These are phyloP conservation scores for Trametes pubescens DNA, from an alignment of 1,284 basidiomycete species.

Conservation along the genomic window DNA sequence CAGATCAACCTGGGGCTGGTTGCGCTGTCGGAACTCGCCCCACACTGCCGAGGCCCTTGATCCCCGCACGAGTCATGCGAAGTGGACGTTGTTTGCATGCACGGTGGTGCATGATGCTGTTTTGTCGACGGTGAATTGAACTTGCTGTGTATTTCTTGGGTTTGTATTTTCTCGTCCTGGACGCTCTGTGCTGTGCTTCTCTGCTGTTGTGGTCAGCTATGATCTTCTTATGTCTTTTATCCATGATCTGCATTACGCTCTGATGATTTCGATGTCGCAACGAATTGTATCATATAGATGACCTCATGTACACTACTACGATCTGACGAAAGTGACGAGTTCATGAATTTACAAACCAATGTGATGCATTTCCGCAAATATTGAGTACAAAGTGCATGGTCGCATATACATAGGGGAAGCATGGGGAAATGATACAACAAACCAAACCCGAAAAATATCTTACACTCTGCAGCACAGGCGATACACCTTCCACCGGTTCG, in stretches of 20 bases:
- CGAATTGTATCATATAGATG: background rate
- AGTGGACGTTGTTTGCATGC: background rate
- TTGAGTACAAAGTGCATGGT: too few relatives aligned
- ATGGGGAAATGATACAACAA: constrained; percentile 1
- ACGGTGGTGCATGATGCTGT: background rate
- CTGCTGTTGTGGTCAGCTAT: background rate
- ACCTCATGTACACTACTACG: background rate
- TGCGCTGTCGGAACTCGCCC: background rate
- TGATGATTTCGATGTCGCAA: constrained; percentile 2
- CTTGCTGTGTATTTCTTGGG: background rate
- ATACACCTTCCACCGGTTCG: too few relatives aligned
- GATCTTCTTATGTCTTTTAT: background rate
- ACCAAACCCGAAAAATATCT: constrained; percentile 10
- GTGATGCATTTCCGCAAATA: too few relatives aligned
- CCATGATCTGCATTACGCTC: background rate
- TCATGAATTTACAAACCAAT: background rate
- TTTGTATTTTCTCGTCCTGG: background rate
- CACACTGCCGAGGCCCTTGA: background rate
- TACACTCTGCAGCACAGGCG: background rate
- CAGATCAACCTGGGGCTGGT: constrained; percentile 43
- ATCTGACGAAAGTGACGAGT: background rate
- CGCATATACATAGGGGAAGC: background rate
- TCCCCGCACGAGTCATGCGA: background rate
- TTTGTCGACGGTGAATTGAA: background rate
- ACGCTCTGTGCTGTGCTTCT: background rate